These are phyloP conservation scores for Amauroascus verrucosus DNA, from an alignment of 2,329 filamentous ascomycete genomes.

Conservation along the genomic window DNA sequence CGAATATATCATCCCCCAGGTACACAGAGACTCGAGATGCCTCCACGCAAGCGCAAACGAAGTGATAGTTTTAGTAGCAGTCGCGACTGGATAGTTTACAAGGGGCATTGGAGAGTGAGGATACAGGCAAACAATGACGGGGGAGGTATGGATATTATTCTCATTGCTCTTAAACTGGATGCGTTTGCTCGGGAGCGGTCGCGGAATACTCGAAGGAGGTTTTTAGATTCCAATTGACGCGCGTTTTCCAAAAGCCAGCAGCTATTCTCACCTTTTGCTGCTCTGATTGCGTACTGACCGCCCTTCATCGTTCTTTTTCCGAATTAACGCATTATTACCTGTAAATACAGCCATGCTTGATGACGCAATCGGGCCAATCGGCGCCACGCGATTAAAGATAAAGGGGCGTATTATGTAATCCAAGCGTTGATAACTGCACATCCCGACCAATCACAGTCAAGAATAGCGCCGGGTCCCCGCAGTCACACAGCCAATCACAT, in stretches of 20 bases:
- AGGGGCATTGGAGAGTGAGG: slow-evolving; percentile 61
- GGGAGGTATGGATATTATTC: slow-evolving; percentile 55
- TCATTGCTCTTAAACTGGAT: slow-evolving; percentile 68
- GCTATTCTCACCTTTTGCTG: too few species aligned
- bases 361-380: slow-evolving; percentile 5
- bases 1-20: not conserved
- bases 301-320: not conserved
- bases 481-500: not conserved
- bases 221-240: slow-evolving; percentile 39
- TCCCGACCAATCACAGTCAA: not conserved
- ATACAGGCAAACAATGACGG: slow-evolving; percentile 43
- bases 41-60: slow-evolving; percentile 34
- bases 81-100: slow-evolving; percentile 51
- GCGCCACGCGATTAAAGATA: not conserved
- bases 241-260: too few species aligned
- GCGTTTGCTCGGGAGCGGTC: slow-evolving; percentile 55
- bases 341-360: not conserved
- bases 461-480: not conserved
- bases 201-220: slow-evolving; percentile 56
- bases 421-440: not conserved
- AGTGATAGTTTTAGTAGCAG: slow-evolving; percentile 36
- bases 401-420: not conserved
- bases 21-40: not conserved
- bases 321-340: not conserved
- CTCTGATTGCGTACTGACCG: not conserved